Evolutionary conservation across 148 eudicot genomes (phyloP).

Genomic region (Nepenthes mirabilis): DNA sequence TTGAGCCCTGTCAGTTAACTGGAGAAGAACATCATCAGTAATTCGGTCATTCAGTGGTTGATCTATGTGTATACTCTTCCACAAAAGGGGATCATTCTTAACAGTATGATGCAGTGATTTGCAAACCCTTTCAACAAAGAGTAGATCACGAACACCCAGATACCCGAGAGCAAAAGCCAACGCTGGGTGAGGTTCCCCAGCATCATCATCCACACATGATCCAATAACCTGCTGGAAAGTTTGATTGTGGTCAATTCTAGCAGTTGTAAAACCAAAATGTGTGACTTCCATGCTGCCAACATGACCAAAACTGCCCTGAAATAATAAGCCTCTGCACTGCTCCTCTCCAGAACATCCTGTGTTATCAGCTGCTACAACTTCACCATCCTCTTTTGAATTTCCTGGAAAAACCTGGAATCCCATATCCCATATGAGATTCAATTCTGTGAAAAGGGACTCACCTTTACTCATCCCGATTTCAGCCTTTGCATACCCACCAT

Average conservation of each 20-base stretch:
- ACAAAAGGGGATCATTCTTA: conserved; percentile 55
- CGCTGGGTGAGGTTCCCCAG: conserved; percentile 44
- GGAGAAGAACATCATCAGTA: conserved; percentile 52
- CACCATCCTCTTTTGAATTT: conserved; percentile 12
- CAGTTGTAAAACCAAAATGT: conserved; percentile 3
- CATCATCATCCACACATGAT: conserved; percentile 14
- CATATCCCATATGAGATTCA: conserved; percentile 42
- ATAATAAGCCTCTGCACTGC: conserved; percentile 1
- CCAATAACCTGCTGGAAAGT: conserved; percentile 10
- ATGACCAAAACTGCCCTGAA: conserved; percentile 6
- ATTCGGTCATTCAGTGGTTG: conserved; percentile 46
- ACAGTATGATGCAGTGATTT: conserved; percentile 40
- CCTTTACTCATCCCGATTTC: conserved; percentile 20
- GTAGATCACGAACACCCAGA: conserved; percentile 57
- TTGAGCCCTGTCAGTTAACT: conserved; percentile 55
- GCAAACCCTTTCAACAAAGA: conserved; percentile 65
- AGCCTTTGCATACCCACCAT: conserved; percentile 28
- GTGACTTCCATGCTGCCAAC: conserved; percentile 8
- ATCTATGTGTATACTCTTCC: conserved; percentile 57
- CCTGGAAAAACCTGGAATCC: conserved; percentile 29
- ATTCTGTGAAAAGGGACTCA: conserved; percentile 36
- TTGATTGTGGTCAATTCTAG: conserved; percentile 1
- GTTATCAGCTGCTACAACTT: conserved; percentile 6
- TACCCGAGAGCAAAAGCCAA: conserved; percentile 49
- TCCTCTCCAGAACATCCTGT: conserved; percentile 6